Percentiles rank a stretch among this genome's conserved stretches.
Conservation (phyloP, 306 rosid genomes). For the Vigna angularis region DNA sequence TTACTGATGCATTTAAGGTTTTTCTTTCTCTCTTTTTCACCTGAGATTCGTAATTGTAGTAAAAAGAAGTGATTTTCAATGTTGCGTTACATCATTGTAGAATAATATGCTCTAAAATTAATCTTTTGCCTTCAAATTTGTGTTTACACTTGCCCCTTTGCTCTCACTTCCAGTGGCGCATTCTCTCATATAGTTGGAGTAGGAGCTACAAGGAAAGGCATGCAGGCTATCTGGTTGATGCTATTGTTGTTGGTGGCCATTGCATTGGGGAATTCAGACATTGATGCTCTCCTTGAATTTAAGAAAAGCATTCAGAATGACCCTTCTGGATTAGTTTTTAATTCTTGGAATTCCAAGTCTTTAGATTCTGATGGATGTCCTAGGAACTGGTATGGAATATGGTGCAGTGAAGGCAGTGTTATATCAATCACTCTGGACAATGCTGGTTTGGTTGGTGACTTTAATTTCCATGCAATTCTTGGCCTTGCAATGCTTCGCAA, state of each 20-base stretch:
- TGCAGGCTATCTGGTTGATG: constrained; percentile 69
- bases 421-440: constrained; percentile 63
- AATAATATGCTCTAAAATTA: background rate
- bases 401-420: constrained; percentile 64
- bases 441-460: constrained; percentile 71
- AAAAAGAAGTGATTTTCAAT: constrained; percentile 8
- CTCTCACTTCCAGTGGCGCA: constrained; percentile 28
- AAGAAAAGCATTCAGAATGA: constrained; percentile 68
- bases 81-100: constrained; percentile 18
- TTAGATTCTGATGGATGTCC: constrained; percentile 81
- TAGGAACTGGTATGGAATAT: constrained; percentile 68
- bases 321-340: constrained; percentile 62
- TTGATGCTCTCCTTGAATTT: constrained; percentile 69
- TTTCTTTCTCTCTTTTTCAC: background rate
- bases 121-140: background rate
- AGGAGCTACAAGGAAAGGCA: constrained; percentile 58
- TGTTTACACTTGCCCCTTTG: constrained; percentile 5
- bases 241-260: constrained; percentile 49
- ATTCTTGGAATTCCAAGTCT: constrained; percentile 75
- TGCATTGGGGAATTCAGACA: constrained; percentile 68
- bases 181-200: constrained; percentile 31
- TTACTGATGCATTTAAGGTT: background rate
- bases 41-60: constrained; percentile 21
- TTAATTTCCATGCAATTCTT: constrained; percentile 59
- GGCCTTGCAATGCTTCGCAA: constrained; percentile 69